A percentile compares a stretch with the other conserved stretches of the same genome.
phyloP scores from a whole-genome alignment of 2,329 filamentous ascomycete species.

The Peltaster fructicola region DNA sequence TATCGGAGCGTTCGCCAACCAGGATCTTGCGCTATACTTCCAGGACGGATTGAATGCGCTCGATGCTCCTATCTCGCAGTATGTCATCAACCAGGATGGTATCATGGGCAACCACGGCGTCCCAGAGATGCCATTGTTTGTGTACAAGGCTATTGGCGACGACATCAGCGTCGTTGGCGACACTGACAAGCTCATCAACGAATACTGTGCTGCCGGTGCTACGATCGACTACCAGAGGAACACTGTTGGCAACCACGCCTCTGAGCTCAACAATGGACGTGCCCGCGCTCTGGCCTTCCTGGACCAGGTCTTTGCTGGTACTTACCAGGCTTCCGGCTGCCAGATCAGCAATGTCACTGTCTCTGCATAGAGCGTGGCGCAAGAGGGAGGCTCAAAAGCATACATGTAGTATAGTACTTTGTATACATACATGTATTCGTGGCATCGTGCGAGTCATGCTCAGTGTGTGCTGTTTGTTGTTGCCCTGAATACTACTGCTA shows the following conservation, averaged over 20 bases:
- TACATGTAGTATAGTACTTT: too few species aligned
- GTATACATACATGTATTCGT: too few species aligned
- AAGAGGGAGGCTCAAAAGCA: too few species aligned
- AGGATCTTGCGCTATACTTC: conserved; percentile 27
- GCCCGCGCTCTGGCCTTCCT: conserved; percentile 16
- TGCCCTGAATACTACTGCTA: too few species aligned
- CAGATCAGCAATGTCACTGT: conserved; percentile 13
- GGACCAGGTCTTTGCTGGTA: conserved; percentile 9
- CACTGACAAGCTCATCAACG: conserved; percentile 26
- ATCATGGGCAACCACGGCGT: conserved; percentile 24
- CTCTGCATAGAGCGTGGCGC: too few species aligned
- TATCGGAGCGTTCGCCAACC: conserved; percentile 13
- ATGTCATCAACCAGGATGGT: conserved; percentile 15
- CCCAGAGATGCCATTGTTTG: conserved; percentile 30
- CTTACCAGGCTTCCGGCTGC: conserved; percentile 11
- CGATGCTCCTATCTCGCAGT: conserved; percentile 10
- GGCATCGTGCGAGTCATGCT: too few species aligned
- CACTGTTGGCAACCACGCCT: conserved; percentile 23
- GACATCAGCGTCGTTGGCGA: conserved; percentile 27
- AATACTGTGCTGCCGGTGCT: conserved; percentile 25
- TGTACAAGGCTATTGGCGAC: conserved; percentile 34
- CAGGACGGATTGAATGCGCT: conserved; percentile 16
- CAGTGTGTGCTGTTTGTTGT: too few species aligned
- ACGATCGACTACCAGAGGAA: conserved; percentile 30
- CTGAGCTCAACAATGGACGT: conserved; percentile 19